Evolutionary conservation across 139 green algal species (phyloP), one percentile per base, ranked within the genome.

Genomic region (Raphidocelis subcapitata): DNA sequence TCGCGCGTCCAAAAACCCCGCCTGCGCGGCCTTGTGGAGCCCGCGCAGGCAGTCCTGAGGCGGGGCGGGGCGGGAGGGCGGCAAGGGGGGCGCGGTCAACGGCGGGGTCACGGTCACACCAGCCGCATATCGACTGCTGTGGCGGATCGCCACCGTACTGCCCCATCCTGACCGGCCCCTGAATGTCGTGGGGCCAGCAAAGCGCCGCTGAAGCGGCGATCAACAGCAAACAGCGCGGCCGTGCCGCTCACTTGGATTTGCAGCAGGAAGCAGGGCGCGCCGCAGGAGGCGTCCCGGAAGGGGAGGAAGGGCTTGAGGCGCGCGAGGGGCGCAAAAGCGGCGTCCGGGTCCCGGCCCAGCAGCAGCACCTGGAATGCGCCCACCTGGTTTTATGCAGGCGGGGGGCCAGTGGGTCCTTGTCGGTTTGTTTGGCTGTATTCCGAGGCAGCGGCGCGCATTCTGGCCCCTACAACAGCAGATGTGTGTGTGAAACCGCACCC

Each of bases 231-330:
- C n/a, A n/a, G n/a, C n/a, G 20, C 12, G 12, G 23, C 23, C 15
- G 20, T 16, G 12, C 23, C 23, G 12, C 23, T 60, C 52, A n/a
- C 20, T n/a, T 60, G 12, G 20, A 60, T n/a, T 4, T 86, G 87
- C 23, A 98, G 77, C 70, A 90, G 71, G 79, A 94, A 97, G 62
- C 82, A 90, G 20, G 87, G 87, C 20, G 85, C 73, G 8, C 92
- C 92, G 65, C 83, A 94, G 0, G 89, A 95, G 14, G 93, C 90
- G 66, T 98, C 93, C 18, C 93, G 75, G 77, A 96, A 98, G 3
- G 88, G 85, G 20, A 79, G 60, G 65, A 91, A 97, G 1, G 93
- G 93, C 78, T 90, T 83, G 44, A 90, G 76, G 18, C 35, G n/a
- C 26, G 73, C 35, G 23, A 98, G 37, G 5, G 78, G 69, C n/a